Percentiles rank a stretch among this genome's conserved stretches.
Evolutionary conservation across 805 yeast genomes (phyloP).

Genomic region (Candida wancherniae): DNA sequence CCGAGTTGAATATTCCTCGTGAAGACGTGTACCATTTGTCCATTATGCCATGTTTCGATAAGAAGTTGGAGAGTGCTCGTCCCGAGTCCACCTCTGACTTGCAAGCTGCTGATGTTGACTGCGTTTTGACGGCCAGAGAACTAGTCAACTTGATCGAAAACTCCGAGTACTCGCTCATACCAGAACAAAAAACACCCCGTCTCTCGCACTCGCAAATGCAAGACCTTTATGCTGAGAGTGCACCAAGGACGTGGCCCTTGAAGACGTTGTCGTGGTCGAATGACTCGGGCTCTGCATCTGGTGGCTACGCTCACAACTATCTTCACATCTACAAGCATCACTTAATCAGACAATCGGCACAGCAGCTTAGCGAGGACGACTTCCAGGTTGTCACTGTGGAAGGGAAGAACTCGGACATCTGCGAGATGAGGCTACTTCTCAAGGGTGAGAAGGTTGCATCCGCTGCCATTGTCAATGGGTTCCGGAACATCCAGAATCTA

Average conservation of each 20-base stretch:
- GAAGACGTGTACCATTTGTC: constrained; percentile 69
- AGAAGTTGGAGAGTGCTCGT: constrained; percentile 90
- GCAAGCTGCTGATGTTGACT: constrained; percentile 66
- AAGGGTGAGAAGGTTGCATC: constrained; percentile 39
- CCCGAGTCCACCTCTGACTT: constrained; percentile 42
- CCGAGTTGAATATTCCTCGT: constrained; percentile 25
- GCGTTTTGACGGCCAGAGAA: constrained; percentile 91
- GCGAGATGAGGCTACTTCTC: constrained; percentile 58
- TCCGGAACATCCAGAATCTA: constrained; percentile 88
- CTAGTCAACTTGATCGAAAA: constrained; percentile 67
- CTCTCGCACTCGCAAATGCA: constrained; percentile 3
- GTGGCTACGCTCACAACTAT: constrained; percentile 81
- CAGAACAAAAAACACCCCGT: constrained; percentile 10
- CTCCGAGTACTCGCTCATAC: constrained; percentile 32
- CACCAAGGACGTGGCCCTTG: constrained; percentile 64
- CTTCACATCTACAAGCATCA: constrained; percentile 36
- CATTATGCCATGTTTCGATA: constrained; percentile 96
- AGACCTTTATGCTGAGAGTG: constrained; percentile 26
- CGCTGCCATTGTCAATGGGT: constrained; percentile 76
- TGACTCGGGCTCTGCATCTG: constrained; percentile 77
- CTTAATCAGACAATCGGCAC: constrained; percentile 17
- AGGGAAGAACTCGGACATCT: constrained; percentile 75
- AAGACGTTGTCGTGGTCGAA: constrained; percentile 61
- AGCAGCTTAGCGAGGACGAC: constrained; percentile 13
- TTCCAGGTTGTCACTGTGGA: constrained; percentile 36